These are phyloP conservation scores for Fraxinus velutina DNA, from an alignment of 305 asterid genomes.

Conservation along the genomic window DNA sequence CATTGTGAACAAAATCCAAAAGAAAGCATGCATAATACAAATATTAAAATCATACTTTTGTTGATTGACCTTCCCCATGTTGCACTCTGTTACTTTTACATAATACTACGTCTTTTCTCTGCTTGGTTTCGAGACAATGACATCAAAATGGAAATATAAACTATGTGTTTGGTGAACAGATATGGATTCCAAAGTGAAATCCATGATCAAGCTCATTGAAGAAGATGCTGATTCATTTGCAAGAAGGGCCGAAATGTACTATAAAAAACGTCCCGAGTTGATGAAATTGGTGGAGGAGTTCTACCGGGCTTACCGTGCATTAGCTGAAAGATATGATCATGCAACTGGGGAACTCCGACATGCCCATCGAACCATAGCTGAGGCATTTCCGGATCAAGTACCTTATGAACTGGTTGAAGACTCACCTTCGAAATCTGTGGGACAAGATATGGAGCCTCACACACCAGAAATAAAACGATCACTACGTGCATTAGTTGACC, in stretches of 20 bases:
- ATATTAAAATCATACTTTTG: background rate
- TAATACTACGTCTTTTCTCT: background rate
- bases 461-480: conserved; percentile 45
- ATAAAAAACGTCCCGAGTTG: conserved; percentile 82
- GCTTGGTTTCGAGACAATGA: background rate
- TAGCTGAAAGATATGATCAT: conserved; percentile 83
- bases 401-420: conserved; percentile 64
- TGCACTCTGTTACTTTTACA: background rate
- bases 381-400: conserved; percentile 80
- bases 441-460: conserved; percentile 40
- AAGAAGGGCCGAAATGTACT: conserved; percentile 88
- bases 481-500: conserved; percentile 34
- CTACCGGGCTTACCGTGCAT: conserved; percentile 85
- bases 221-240: conserved; percentile 97
- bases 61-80: background rate
- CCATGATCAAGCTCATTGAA: conserved; percentile 86
- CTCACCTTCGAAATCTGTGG: conserved; percentile 49
- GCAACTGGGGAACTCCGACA: conserved; percentile 85
- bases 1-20: background rate
- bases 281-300: conserved; percentile 85
- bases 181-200: conserved; percentile 75
- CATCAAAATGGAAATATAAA: background rate
- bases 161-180: conserved; percentile 39
- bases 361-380: conserved; percentile 81
- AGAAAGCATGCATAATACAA: background rate